Evolutionary conservation across 768 basidiomycete species (phyloP), one percentile per base, ranked within the genome.

Genomic region (Naganishia vaughanmartiniae): DNA sequence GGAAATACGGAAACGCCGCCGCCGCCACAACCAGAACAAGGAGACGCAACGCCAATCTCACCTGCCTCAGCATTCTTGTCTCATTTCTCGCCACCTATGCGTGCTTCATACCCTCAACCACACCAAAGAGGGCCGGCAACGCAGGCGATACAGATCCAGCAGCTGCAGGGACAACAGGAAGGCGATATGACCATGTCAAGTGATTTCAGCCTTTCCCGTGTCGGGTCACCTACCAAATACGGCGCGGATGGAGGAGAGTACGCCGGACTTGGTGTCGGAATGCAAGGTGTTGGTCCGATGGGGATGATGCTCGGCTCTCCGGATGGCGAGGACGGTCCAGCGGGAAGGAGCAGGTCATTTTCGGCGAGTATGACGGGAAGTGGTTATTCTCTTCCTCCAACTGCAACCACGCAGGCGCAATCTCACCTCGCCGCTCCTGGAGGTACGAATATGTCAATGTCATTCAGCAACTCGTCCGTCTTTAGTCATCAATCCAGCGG

Each of bases 21-120:
- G 34, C 34, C 3, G 31, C 57, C 11, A 6, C 57, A 21, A 24
- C 57, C 12, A 24, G 15, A 58, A 42, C 57, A 28, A 34, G 57
- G 31, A 24, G 58, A 31, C 24, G 58, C 42, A 7, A 70, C 33
- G 24, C 66, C 76, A 2, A 76, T 81, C 68, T 79, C 78, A 3
- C 80, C 80, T 2, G 80, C 80, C n/a, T 81, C 80, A 9, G 80
- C 80, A 7, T 81, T 81, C 70, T 72, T 81, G 26, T 78, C 76
- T 19, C 73, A 75, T 51, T 81, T 81, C 63, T 76, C 80, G 1
- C 76, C 76, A 6, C 60, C 69, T 24, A 68, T 54, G n/a, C 36
- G 24, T 21, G 48, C 48, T 24, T 26, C 48, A n/a, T 56, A n/a
- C 42, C 48, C 36, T 28, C 42, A 42, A 15, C 2, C 42, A 11